Conservation (phyloP, 2,329 filamentous ascomycete species). For the Leptosphaerulina australis region DNA sequence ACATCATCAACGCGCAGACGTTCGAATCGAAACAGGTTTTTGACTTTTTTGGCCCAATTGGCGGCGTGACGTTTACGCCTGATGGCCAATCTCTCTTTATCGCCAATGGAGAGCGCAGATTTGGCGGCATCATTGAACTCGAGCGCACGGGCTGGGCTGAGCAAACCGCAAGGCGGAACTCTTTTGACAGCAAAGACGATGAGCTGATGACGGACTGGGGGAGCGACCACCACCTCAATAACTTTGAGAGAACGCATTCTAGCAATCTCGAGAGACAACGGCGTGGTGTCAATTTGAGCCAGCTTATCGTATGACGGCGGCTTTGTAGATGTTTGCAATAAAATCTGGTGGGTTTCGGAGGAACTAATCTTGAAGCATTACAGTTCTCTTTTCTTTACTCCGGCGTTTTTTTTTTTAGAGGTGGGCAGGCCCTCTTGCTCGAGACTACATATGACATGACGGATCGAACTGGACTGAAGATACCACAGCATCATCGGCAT, state of each 20-base stretch:
- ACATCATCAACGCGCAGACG: constrained; percentile 70
- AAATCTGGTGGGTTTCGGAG: background rate
- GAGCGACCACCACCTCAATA: constrained; percentile 27
- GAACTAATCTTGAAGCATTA: constrained; percentile 11
- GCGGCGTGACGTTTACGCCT: constrained; percentile 69
- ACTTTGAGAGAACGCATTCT: constrained; percentile 17
- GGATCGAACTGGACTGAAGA: constrained; percentile 6
- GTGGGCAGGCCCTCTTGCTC: background rate
- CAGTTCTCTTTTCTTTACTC: background rate
- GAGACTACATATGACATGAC: background rate
- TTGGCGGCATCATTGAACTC: constrained; percentile 71
- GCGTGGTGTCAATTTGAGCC: constrained; percentile 35
- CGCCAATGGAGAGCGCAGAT: constrained; percentile 67
- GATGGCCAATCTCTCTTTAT: constrained; percentile 72
- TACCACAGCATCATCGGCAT: constrained; percentile 21
- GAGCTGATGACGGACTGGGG: constrained; percentile 33
- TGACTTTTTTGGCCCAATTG: constrained; percentile 77
- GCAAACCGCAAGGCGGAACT: constrained; percentile 10
- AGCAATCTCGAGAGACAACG: constrained; percentile 27
- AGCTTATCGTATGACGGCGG: constrained; percentile 35
- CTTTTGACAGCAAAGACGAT: constrained; percentile 14
- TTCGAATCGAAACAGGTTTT: constrained; percentile 71
- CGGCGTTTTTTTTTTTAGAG: constrained; percentile 6
- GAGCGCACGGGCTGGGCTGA: constrained; percentile 54
- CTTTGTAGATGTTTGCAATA: constrained; percentile 39